A percentile compares a stretch with the other conserved stretches of the same genome.
These are phyloP conservation scores for Exophiala calicioides DNA, from an alignment of 2,329 filamentous ascomycete species.

Conservation along the genomic window DNA sequence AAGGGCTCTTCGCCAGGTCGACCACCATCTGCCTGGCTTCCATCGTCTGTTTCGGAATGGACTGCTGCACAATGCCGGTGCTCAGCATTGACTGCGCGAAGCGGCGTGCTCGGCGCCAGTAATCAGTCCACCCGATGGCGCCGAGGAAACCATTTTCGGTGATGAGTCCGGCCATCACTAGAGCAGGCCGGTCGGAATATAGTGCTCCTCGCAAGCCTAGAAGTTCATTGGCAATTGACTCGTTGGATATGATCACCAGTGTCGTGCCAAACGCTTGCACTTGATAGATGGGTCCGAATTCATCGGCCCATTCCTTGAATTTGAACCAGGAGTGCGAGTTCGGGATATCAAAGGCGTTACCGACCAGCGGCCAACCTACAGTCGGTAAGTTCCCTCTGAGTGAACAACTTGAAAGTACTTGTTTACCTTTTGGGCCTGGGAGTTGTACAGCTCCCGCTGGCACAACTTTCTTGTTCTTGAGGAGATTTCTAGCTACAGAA, in stretches of 20 bases:
- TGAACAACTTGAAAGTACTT: not conserved
- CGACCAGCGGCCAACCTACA: slow-evolving; percentile 14
- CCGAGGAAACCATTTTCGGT: slow-evolving; percentile 17
- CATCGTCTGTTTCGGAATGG: slow-evolving; percentile 15
- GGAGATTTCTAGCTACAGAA: not conserved
- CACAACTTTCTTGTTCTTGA: slow-evolving; percentile 5
- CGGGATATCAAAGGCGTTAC: slow-evolving; percentile 18
- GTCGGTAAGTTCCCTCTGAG: not conserved
- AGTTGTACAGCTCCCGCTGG: slow-evolving; percentile 11
- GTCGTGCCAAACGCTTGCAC: slow-evolving; percentile 46
- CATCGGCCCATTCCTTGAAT: slow-evolving; percentile 42
- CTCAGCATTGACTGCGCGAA: slow-evolving; percentile 21
- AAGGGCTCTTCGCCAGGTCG: slow-evolving; percentile 12
- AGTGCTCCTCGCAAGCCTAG: slow-evolving; percentile 42
- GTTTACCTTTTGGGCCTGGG: slow-evolving; percentile 17
- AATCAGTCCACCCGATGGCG: slow-evolving; percentile 13
- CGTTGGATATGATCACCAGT: slow-evolving; percentile 41
- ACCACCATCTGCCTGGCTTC: slow-evolving; percentile 19
- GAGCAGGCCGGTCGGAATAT: slow-evolving; percentile 39
- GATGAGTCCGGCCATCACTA: slow-evolving; percentile 18
- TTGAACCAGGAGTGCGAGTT: slow-evolving; percentile 39
- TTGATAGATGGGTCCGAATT: slow-evolving; percentile 46
- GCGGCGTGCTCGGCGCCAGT: slow-evolving; percentile 16
- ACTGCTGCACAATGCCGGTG: slow-evolving; percentile 14
- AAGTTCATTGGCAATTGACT: slow-evolving; percentile 46